A percentile compares a stretch with the other conserved stretches of the same genome.
These are phyloP conservation scores for Lentinula detonsa DNA, from an alignment of 768 basidiomycete genomes.

Conservation along the genomic window DNA sequence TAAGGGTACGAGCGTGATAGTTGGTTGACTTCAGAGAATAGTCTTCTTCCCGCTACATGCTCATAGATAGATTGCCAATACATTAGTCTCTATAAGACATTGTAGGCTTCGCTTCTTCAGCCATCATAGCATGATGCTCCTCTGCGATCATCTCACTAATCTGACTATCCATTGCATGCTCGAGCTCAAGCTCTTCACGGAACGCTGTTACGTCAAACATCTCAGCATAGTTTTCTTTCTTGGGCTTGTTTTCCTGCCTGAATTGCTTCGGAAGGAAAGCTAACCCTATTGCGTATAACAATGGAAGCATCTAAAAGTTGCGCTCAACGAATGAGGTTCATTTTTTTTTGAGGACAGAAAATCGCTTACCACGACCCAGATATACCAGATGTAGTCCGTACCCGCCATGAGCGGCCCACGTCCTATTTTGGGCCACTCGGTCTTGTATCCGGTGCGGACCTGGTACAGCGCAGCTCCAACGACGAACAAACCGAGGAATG, in stretches of 20 bases:
- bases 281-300: constrained; percentile 35
- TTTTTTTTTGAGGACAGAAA: neutral
- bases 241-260: constrained; percentile 28
- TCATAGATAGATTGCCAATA: no score
- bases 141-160: neutral
- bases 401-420: constrained; percentile 27
- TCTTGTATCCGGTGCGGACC: constrained; percentile 37
- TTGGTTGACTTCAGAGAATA: no score
- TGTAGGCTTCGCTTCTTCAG: neutral
- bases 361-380: constrained; percentile 42
- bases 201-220: neutral
- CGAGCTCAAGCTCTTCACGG: neutral
- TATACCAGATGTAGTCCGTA: constrained; percentile 35
- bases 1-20: no score
- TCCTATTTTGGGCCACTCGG: constrained; percentile 48
- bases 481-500: constrained; percentile 42
- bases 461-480: constrained; percentile 46
- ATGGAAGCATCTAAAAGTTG: constrained; percentile 30
- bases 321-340: neutral
- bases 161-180: neutral
- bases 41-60: no score
- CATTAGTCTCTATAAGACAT: neutral
- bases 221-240: neutral
- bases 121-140: neutral
- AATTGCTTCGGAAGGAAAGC: constrained; percentile 40